Conservation (phyloP, 805 yeast species). For the Pichia heedii region DNA sequence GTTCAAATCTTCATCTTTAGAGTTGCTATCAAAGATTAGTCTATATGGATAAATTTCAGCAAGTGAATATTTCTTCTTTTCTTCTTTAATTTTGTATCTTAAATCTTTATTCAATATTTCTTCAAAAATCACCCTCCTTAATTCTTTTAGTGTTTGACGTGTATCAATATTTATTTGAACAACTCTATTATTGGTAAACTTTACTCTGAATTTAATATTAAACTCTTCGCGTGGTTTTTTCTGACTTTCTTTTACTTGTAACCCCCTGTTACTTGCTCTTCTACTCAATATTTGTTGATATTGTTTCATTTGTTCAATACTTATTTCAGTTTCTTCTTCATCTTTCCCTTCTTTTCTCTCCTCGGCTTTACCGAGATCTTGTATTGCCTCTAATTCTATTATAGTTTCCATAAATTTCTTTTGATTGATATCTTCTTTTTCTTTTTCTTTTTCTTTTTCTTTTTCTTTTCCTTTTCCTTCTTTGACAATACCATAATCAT, state of each 20-base stretch:
- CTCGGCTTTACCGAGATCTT: no score
- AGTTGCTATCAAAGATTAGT: background rate
- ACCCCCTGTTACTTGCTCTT: constrained; percentile 25
- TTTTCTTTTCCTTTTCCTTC: no score
- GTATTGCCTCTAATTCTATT: background rate
- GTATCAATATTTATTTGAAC: constrained; percentile 44
- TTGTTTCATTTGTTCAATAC: constrained; percentile 41
- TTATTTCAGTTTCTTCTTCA: constrained; percentile 27
- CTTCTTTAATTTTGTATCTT: no score
- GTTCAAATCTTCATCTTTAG: background rate
- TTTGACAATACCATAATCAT: no score
- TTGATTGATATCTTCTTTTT: no score
- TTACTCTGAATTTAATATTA: constrained; percentile 32
- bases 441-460: no score
- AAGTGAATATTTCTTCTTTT: background rate
- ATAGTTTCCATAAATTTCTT: background rate
- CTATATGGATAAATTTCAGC: background rate
- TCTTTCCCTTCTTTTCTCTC: background rate
- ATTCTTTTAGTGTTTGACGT: constrained; percentile 29
- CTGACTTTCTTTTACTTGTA: no score
- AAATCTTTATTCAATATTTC: constrained; percentile 26
- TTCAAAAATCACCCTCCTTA: constrained; percentile 14
- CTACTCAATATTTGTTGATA: constrained; percentile 42
- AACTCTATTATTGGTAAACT: constrained; percentile 48
- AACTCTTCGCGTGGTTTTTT: constrained; percentile 18